phyloP scores from a whole-genome alignment of 352 stramenopile species.

The Phytophthora melonis region DNA sequence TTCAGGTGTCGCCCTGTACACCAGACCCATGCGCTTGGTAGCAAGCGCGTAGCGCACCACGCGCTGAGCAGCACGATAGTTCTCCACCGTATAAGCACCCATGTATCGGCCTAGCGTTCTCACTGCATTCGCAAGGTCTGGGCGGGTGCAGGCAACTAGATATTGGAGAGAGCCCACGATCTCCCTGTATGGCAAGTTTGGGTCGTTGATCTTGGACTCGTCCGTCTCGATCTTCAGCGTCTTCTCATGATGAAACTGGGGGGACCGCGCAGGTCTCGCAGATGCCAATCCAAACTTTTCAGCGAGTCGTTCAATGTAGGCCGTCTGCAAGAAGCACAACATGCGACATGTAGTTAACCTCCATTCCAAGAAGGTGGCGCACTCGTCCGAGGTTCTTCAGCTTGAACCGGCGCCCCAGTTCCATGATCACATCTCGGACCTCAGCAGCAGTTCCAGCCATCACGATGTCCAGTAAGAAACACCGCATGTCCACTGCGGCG shows the following conservation, averaged over 20 bases:
- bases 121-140: conserved; percentile 10
- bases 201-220: conserved; percentile 9
- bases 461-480: conserved; percentile 15
- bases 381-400: too few relatives aligned
- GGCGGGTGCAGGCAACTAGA: not conserved
- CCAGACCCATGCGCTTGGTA: not conserved
- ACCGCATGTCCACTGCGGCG: not conserved
- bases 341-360: too few relatives aligned
- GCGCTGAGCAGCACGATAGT: conserved; percentile 3
- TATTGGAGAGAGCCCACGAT: conserved; percentile 12
- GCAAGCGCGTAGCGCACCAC: conserved; percentile 11
- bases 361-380: too few relatives aligned
- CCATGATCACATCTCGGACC: not conserved
- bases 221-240: too few relatives aligned
- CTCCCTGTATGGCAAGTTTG: conserved; percentile 1
- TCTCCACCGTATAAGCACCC: conserved; percentile 6
- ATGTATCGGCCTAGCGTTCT: conserved; percentile 1
- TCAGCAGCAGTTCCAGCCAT: not conserved
- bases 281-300: too few relatives aligned
- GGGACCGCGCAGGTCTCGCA: conserved; percentile 1
- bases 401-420: too few relatives aligned
- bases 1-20: not conserved
- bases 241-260: conserved; percentile 9
- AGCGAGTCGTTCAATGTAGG: too few relatives aligned
- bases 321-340: too few relatives aligned